A percentile compares a stretch with the other conserved stretches of the same genome.
phyloP scores from a whole-genome alignment of 176 grass and related monocot genomes.

The Musa beccarii region DNA sequence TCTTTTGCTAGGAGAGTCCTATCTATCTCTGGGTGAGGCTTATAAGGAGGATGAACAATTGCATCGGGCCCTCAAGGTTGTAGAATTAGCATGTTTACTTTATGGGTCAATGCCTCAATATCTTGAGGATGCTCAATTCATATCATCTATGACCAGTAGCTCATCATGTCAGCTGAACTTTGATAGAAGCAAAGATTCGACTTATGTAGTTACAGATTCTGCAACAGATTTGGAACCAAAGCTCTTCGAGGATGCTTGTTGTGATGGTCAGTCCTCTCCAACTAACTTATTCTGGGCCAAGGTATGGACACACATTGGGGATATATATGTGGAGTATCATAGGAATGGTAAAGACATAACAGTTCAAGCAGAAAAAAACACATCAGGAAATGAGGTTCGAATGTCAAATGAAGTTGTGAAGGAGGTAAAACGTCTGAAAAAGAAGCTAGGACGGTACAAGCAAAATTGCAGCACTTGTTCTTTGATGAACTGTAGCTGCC shows the following conservation, averaged over 20 bases:
- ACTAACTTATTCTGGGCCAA: constrained; percentile 83
- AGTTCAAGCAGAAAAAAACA: constrained; percentile 27
- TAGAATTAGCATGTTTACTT: constrained; percentile 85
- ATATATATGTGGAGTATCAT: constrained; percentile 81
- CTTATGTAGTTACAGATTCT: constrained; percentile 43
- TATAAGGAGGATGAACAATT: constrained; percentile 82
- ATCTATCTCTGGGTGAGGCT: constrained; percentile 77
- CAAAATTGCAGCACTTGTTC: constrained; percentile 76
- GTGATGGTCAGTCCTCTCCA: constrained; percentile 29
- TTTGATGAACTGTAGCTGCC: constrained; percentile 97
- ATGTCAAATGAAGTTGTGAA: constrained; percentile 98
- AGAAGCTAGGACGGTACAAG: constrained; percentile 78
- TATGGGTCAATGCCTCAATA: constrained; percentile 97
- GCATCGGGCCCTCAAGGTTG: constrained; percentile 67
- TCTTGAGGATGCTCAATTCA: constrained; percentile 80
- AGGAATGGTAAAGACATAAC: constrained; percentile 45
- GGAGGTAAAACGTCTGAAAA: constrained; percentile 94
- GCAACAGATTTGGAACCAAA: constrained; percentile 24
- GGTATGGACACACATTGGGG: constrained; percentile 87
- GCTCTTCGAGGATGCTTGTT: constrained; percentile 30
- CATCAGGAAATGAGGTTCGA: constrained; percentile 38
- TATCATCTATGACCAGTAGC: constrained; percentile 67
- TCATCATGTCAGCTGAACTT: constrained; percentile 15
- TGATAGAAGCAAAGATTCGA: constrained; percentile 27
- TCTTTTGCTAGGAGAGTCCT: constrained; percentile 97